Evolutionary conservation across 768 basidiomycete genomes (phyloP).

Genomic region (Leccinum barrowsii): DNA sequence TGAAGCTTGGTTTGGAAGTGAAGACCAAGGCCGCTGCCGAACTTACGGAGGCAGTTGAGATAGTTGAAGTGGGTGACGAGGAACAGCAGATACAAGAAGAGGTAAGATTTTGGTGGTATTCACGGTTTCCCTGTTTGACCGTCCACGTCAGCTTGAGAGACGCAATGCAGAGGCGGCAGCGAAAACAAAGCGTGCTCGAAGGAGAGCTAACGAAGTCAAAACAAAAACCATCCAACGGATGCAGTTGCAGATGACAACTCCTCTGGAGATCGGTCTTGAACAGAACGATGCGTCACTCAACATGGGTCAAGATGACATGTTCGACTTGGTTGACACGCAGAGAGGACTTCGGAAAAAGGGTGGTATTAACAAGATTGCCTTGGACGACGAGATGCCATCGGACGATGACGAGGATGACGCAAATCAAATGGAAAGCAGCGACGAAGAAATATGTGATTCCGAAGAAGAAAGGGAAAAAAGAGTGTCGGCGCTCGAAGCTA

Average conservation of each 20-base stretch:
- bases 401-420: constrained; percentile 40
- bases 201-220: constrained; percentile 86
- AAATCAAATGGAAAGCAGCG: constrained; percentile 26
- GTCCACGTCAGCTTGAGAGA: constrained; percentile 64
- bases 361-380: constrained; percentile 36
- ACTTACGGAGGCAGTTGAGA: constrained; percentile 64
- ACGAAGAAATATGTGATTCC: constrained; percentile 48
- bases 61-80: constrained; percentile 72
- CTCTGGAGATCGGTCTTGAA: constrained; percentile 92
- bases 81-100: constrained; percentile 89
- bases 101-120: constrained; percentile 38
- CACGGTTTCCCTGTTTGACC: constrained; percentile 3
- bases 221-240: constrained; percentile 86
- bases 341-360: constrained; percentile 39
- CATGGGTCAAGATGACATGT: constrained; percentile 82
- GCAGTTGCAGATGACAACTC: constrained; percentile 96
- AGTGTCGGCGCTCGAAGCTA: constrained; percentile 67
- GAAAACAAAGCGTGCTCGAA: constrained; percentile 73
- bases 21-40: constrained; percentile 75
- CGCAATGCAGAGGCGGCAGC: constrained; percentile 73
- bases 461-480: constrained; percentile 71
- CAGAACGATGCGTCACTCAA: constrained; percentile 70
- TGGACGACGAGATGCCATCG: constrained; percentile 40
- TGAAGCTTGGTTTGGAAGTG: constrained; percentile 78
- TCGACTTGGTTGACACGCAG: constrained; percentile 73